phyloP scores from a whole-genome alignment of 2,329 filamentous ascomycete genomes.

The Alternaria conjuncta region DNA sequence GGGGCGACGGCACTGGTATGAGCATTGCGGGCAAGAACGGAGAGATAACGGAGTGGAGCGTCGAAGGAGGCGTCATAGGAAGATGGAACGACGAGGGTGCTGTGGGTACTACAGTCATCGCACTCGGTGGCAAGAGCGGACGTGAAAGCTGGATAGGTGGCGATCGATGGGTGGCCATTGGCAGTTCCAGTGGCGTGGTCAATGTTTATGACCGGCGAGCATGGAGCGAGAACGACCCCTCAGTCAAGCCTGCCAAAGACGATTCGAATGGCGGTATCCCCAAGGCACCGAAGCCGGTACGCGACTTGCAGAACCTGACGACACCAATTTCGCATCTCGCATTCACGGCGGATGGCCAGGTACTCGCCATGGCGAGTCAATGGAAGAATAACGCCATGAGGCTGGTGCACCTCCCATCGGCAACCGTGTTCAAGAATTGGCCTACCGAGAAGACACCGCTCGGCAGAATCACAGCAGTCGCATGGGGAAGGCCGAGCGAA shows the following conservation, averaged over 20 bases:
- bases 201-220: constrained; percentile 88
- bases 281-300: constrained; percentile 72
- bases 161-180: constrained; percentile 88
- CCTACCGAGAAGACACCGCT: constrained; percentile 89
- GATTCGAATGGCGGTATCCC: constrained; percentile 60
- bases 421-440: constrained; percentile 97
- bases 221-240: constrained; percentile 56
- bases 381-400: constrained; percentile 89
- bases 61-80: constrained; percentile 73
- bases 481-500: constrained; percentile 52
- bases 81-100: constrained; percentile 91
- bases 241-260: constrained; percentile 14
- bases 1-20: constrained; percentile 81
- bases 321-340: constrained; percentile 80
- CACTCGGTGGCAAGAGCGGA: constrained; percentile 74
- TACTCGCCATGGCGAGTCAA: constrained; percentile 83
- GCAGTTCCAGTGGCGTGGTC: constrained; percentile 84
- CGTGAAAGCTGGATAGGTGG: constrained; percentile 69
- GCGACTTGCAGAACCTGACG: constrained; percentile 82
- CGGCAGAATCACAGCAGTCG: constrained; percentile 73
- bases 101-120: constrained; percentile 81
- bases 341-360: constrained; percentile 88
- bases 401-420: constrained; percentile 87
- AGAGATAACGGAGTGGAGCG: constrained; percentile 87
- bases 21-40: constrained; percentile 85